Evolutionary conservation across 768 basidiomycete genomes (phyloP), one percentile per base, ranked within the genome.

Genomic region (Kwoniella dejecticola): DNA sequence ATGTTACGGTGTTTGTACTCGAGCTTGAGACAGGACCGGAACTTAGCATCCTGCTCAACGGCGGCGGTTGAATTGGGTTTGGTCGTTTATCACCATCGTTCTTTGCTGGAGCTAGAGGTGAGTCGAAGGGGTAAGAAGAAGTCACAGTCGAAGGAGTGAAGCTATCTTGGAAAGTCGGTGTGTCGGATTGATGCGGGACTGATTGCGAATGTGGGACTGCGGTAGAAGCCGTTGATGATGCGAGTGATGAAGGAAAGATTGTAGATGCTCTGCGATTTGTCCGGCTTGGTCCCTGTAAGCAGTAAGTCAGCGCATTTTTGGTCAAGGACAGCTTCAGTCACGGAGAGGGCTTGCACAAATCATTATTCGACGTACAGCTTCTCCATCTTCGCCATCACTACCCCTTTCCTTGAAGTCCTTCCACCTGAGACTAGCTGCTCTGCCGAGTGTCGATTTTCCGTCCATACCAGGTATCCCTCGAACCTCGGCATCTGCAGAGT

Each of bases 291-390:
- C 56, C 56, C 56, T 57, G 13, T 24, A 17, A 42, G 46, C 52
- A 12, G 50, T 53, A 41, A n/a, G n/a, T n/a, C n/a, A n/a, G n/a
- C n/a, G n/a, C n/a, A n/a, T n/a, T n/a, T n/a, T n/a, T n/a, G n/a
- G n/a, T n/a, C n/a, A n/a, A n/a, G n/a, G n/a, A n/a, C n/a, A n/a
- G n/a, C n/a, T n/a, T n/a, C n/a, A n/a, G n/a, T n/a, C n/a, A n/a
- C n/a, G n/a, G n/a, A n/a, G n/a, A n/a, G n/a, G n/a, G n/a, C n/a
- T n/a, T n/a, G n/a, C n/a, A n/a, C n/a, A n/a, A n/a, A n/a, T n/a
- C n/a, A n/a, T n/a, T n/a, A n/a, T n/a, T n/a, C n/a, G n/a, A 63
- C 73, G 60, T 52, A 75, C 70, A 40, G 57, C 59, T 45, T 72
- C 64, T 4, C 17, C 42, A 7, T 66, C 70, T 4, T 69, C 65